Conservation (phyloP, 2,329 filamentous ascomycete genomes). For the Orbilia javanica region DNA sequence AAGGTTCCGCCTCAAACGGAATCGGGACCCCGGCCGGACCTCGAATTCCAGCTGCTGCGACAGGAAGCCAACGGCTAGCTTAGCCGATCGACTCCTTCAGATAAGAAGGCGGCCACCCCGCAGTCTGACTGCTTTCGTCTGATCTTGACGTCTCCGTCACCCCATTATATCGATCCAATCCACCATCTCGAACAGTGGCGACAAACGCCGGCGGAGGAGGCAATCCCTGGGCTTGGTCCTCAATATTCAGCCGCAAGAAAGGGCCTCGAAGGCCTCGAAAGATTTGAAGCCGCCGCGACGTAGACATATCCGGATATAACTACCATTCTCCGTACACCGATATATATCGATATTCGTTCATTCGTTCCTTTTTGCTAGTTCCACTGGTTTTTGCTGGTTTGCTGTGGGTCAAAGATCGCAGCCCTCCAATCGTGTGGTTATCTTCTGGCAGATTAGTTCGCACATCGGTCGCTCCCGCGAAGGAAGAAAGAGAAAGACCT, state of each 20-base stretch:
- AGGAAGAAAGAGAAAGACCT: not conserved
- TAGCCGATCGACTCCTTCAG: slow-evolving; percentile 26
- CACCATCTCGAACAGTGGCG: not conserved
- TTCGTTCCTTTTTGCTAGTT: too few species aligned
- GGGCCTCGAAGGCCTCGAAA: not conserved
- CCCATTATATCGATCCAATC: slow-evolving; percentile 10
- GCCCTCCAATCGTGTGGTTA: not conserved
- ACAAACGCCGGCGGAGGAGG: not conserved
- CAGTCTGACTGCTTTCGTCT: slow-evolving; percentile 28
- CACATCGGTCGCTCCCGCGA: slow-evolving; percentile 4
- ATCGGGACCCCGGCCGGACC: slow-evolving; percentile 10
- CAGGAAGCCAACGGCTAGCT: slow-evolving; percentile 28
- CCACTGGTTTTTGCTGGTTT: not conserved
- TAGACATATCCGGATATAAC: too few species aligned
- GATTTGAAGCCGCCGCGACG: too few species aligned
- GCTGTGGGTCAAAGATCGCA: not conserved
- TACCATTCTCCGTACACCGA: not conserved
- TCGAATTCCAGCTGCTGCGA: slow-evolving; percentile 18
- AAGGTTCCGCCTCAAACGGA: not conserved
- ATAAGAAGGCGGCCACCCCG: slow-evolving; percentile 30
- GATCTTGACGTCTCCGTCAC: slow-evolving; percentile 31
- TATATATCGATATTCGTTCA: slow-evolving; percentile 6
- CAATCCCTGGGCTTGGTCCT: slow-evolving; percentile 22
- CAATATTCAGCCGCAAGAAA: slow-evolving; percentile 12
- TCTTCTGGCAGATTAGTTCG: not conserved